These are phyloP conservation scores for Pelargonium exstipulatum DNA, from an alignment of 441 rosid genomes.

Conservation along the genomic window DNA sequence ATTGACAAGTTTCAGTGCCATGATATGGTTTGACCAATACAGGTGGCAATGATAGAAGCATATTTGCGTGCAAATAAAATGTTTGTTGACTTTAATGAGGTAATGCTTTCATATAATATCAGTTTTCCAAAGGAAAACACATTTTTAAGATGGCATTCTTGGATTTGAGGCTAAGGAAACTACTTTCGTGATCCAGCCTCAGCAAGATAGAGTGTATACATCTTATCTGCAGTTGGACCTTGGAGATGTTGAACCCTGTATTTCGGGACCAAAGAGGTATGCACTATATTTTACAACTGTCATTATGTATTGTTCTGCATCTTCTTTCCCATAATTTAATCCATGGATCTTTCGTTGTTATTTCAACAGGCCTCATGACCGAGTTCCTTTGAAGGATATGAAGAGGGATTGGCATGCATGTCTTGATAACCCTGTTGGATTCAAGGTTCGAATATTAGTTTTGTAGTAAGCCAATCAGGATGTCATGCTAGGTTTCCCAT, in stretches of 20 bases:
- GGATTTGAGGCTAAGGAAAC: constrained; percentile 11
- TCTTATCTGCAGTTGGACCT: constrained; percentile 53
- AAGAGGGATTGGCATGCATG: constrained; percentile 67
- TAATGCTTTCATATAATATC: constrained; percentile 20
- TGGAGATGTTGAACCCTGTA: constrained; percentile 52
- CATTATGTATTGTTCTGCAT: not conserved
- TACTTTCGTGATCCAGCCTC: constrained; percentile 36
- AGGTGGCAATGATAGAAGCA: constrained; percentile 60
- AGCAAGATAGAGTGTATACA: constrained; percentile 44
- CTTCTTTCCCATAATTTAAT: not conserved
- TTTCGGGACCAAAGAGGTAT: constrained; percentile 66
- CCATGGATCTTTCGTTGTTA: constrained; percentile 17
- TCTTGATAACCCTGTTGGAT: constrained; percentile 50
- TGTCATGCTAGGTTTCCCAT: not conserved
- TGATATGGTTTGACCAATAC: not conserved
- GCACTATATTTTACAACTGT: constrained; percentile 8
- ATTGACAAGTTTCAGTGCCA: not conserved
- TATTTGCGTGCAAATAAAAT: constrained; percentile 59
- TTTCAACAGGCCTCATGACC: constrained; percentile 47
- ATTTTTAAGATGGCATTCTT: not conserved
- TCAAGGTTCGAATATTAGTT: constrained; percentile 40
- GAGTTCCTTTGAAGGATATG: constrained; percentile 57
- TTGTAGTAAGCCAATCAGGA: not conserved
- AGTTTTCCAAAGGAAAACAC: not conserved
- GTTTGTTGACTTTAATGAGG: constrained; percentile 61